These are phyloP conservation scores for Neurospora sp. DNA, from an alignment of 495 filamentous ascomycete species.

Conservation along the genomic window DNA sequence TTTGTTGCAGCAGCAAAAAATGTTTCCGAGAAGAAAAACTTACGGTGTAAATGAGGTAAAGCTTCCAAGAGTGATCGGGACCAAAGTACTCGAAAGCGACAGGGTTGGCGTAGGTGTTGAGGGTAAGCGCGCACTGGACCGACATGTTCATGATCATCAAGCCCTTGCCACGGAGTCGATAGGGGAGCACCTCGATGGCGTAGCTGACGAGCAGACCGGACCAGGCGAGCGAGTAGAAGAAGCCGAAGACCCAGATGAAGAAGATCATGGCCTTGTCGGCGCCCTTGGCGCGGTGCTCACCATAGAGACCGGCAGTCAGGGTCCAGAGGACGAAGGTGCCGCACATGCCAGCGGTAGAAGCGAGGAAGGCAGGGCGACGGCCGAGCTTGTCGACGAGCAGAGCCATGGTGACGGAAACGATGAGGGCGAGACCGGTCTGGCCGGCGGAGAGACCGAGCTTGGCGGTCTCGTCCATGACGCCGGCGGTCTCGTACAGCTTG, in stretches of 20 bases:
- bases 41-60: constrained; percentile 53
- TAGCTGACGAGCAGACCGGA: constrained; percentile 57
- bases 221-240: constrained; percentile 51
- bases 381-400: constrained; percentile 52
- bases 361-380: constrained; percentile 47
- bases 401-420: constrained; percentile 44
- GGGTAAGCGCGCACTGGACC: constrained; percentile 39
- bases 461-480: constrained; percentile 39
- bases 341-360: constrained; percentile 50
- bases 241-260: constrained; percentile 45
- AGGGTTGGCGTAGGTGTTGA: constrained; percentile 52
- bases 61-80: constrained; percentile 39
- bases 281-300: constrained; percentile 25
- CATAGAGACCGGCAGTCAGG: constrained; percentile 29
- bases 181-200: constrained; percentile 61
- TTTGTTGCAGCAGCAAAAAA: no score
- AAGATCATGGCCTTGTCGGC: constrained; percentile 42
- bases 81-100: constrained; percentile 44
- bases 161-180: constrained; percentile 53
- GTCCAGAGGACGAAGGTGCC: constrained; percentile 49
- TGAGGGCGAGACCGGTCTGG: constrained; percentile 40
- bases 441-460: constrained; percentile 44
- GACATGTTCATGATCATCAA: constrained; percentile 43
- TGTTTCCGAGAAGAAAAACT: constrained; percentile 4
- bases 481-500: constrained; percentile 46